Conservation (phyloP, 2,329 filamentous ascomycete genomes). For the Cytospora mali region DNA sequence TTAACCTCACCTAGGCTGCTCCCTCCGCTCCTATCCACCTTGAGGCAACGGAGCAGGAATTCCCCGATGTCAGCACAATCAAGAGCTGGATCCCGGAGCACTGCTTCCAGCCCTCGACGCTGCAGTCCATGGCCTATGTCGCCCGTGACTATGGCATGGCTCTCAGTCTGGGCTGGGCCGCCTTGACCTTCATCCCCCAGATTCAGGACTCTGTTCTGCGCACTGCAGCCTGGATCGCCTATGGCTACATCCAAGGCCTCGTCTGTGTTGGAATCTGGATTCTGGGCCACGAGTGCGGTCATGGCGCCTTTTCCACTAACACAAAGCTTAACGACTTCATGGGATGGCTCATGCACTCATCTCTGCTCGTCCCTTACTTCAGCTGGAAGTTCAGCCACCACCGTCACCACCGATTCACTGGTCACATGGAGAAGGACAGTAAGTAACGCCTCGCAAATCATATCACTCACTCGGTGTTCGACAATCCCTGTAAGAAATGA, state of each 20-base stretch:
- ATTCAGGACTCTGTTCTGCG: constrained; percentile 50
- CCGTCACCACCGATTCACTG: constrained; percentile 69
- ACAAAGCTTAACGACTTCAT: constrained; percentile 60
- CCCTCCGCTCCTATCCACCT: constrained; percentile 17
- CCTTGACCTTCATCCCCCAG: constrained; percentile 56
- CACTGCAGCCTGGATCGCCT: constrained; percentile 55
- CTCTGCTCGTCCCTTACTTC: constrained; percentile 70
- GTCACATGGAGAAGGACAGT: constrained; percentile 67
- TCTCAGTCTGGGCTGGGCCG: constrained; percentile 50
- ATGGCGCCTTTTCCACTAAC: constrained; percentile 66
- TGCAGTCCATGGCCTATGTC: constrained; percentile 57
- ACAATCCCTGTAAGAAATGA: not conserved
- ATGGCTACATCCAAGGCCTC: constrained; percentile 66
- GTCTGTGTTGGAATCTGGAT: constrained; percentile 72
- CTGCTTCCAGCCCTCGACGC: constrained; percentile 60
- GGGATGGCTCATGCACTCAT: constrained; percentile 67
- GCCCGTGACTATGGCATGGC: constrained; percentile 57
- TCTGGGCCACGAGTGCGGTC: constrained; percentile 71
- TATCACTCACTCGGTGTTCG: too few species aligned
- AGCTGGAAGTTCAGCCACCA: constrained; percentile 73
- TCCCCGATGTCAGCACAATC: constrained; percentile 53
- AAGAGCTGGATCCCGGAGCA: constrained; percentile 60
- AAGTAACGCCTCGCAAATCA: not conserved
- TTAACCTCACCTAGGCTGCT: constrained; percentile 9
- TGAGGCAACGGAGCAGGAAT: constrained; percentile 31